Base-by-base conservation (phyloP, 805 yeast genomes). In the Isabelozyma heimii region DNA sequence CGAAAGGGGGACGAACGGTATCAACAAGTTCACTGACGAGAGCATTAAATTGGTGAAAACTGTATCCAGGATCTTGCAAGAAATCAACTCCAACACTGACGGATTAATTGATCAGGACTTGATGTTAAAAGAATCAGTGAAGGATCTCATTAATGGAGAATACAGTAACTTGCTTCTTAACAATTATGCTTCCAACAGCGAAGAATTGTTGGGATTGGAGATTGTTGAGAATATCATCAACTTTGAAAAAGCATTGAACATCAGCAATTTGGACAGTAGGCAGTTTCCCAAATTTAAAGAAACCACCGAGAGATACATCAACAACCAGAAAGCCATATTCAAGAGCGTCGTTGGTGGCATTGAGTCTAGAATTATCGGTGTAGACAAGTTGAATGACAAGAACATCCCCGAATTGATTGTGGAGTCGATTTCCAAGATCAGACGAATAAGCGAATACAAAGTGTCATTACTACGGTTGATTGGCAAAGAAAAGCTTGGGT, bases 321-420 rank as follows among this genome's bases (percentile, higher is more conserved):
- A 51, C 20, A 53, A 57, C 33, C 57, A 67, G 13, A 67, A 64
- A 40, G 52, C 60, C 5, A 67, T 84, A n/a, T 83, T 87, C 58
- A 64, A 66, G 46, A 88, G 83, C 47, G 75, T 82, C 44, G 73
- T 89, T 48, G 67, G 67, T 42, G 78, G 75, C 51, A 82, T 88
- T 28, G 88, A 82, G 42, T 59, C 61, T 3, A 72, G 81, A 42
- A 79, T 84, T 14, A 66, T 60, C 14, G 58, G 71, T n/a, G 60
- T 81, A 48, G 69, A 75, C 2, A 59, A 68, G 8, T 61, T 85
- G 38, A 76, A 77, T 43, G 97, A 89, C 52, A 80, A 78, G 55
- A 87, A 88, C 46, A 81, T 89, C 42, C 78, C 87, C 40, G 91
- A 84, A 57, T 76, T 83, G 13, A 84, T 89, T 0, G 84, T 85